Evolutionary conservation across 805 yeast species (phyloP).

Genomic region (Nakazawaea wyomingensis): DNA sequence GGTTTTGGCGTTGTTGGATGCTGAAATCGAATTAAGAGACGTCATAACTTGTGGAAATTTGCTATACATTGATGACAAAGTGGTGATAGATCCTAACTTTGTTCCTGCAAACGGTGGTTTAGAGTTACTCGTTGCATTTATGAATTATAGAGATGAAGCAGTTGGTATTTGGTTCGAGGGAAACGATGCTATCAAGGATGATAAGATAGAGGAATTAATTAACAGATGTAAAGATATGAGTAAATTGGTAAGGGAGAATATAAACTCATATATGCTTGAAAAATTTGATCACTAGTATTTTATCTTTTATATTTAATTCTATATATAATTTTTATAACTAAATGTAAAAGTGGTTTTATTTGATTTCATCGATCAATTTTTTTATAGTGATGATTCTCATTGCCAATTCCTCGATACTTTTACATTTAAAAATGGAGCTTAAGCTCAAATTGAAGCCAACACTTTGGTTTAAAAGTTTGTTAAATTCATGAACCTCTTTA

Average conservation of each 20-base stretch:
- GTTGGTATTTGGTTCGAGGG: constrained; percentile 55
- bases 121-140: constrained; percentile 44
- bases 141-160: constrained; percentile 52
- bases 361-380: constrained; percentile 19
- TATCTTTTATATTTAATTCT: constrained; percentile 3
- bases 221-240: constrained; percentile 37
- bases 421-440: constrained; percentile 36
- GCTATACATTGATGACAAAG: constrained; percentile 16
- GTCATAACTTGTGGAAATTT: constrained; percentile 63
- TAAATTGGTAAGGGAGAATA: constrained; percentile 33
- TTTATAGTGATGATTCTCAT: constrained; percentile 21
- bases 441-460: constrained; percentile 33
- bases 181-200: constrained; percentile 21
- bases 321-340: not conserved
- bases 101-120: constrained; percentile 17
- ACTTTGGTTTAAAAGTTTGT: constrained; percentile 20
- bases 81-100: constrained; percentile 12
- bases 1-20: constrained; percentile 74
- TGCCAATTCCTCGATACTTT: constrained; percentile 23
- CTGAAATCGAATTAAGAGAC: constrained; percentile 77
- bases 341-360: too few relatives aligned
- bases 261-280: constrained; percentile 39
- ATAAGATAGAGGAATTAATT: constrained; percentile 28
- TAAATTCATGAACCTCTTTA: constrained; percentile 11
- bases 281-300: constrained; percentile 8